Evolutionary conservation across 345 rosid species (phyloP).

Genomic region (Microcos paniculata): DNA sequence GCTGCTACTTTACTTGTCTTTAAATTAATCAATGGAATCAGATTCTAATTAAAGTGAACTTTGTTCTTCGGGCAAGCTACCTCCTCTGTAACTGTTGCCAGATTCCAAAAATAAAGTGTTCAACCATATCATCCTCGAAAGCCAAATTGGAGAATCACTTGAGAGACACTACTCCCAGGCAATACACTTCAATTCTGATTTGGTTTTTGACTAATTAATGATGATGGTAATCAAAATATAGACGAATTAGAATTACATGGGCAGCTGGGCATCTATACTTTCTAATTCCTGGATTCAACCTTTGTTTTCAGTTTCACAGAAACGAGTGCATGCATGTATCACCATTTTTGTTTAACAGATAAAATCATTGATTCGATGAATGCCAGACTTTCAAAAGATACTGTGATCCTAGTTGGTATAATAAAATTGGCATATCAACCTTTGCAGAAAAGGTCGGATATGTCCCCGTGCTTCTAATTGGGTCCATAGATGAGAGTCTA

Average conservation of each 20-base stretch:
- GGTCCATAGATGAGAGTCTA: too few species aligned
- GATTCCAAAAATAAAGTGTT: neutral
- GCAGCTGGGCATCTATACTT: neutral
- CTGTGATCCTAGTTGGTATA: too few species aligned
- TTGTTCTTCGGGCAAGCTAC: neutral
- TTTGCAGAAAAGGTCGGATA: too few species aligned
- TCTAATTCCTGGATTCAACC: neutral
- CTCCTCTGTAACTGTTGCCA: neutral
- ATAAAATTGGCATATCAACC: too few species aligned
- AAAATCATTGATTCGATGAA: too few species aligned
- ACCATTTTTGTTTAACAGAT: too few species aligned
- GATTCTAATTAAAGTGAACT: neutral
- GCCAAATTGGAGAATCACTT: neutral
- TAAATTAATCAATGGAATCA: neutral
- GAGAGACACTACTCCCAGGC: neutral
- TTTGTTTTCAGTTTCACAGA: too few species aligned
- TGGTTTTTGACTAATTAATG: neutral
- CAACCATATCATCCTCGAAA: neutral
- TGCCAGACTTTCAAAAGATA: too few species aligned
- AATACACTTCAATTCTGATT: neutral
- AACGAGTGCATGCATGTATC: too few species aligned
- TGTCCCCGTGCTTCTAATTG: too few species aligned
- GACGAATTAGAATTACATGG: neutral
- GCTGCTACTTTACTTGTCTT: neutral
- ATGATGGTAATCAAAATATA: neutral